Conservation (phyloP, 345 rosid genomes). For the Cardamine resedifolia region DNA sequence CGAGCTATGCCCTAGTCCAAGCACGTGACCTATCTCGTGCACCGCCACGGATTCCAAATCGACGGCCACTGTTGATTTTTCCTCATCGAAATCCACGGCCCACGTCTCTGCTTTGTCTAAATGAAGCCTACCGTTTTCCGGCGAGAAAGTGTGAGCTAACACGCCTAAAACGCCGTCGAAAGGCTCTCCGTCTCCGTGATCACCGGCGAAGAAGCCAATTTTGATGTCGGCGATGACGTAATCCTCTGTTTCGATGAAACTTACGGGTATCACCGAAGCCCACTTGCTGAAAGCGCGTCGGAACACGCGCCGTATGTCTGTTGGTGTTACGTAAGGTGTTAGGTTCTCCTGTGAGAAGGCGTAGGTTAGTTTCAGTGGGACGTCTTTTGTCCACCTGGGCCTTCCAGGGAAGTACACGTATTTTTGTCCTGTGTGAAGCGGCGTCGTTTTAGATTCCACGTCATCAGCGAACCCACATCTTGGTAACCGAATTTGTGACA, state of each 20-base stretch:
- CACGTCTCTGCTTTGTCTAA: conserved; percentile 80
- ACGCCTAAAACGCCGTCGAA: conserved; percentile 87
- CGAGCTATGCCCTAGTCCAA: conserved; percentile 65
- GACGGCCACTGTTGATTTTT: conserved; percentile 66
- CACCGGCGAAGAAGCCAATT: conserved; percentile 75
- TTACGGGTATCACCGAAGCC: conserved; percentile 75
- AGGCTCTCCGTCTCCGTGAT: conserved; percentile 88
- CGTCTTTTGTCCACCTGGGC: conserved; percentile 61
- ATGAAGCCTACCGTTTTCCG: conserved; percentile 77
- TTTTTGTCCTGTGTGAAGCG: conserved; percentile 30
- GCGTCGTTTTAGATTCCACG: conserved; percentile 16
- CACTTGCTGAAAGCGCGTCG: conserved; percentile 59
- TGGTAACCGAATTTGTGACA: conserved; percentile 46
- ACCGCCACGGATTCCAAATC: conserved; percentile 86
- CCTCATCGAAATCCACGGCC: conserved; percentile 62
- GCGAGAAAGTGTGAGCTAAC: conserved; percentile 76
- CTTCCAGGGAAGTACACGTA: conserved; percentile 60
- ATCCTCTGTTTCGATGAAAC: conserved; percentile 53
- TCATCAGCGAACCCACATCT: conserved; percentile 62
- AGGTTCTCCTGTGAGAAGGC: conserved; percentile 60
- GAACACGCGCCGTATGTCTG: conserved; percentile 47
- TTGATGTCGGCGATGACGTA: conserved; percentile 67
- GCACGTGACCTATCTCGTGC: conserved; percentile 84
- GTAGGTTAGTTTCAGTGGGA: conserved; percentile 62
- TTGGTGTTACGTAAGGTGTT: conserved; percentile 42